A percentile compares a stretch with the other conserved stretches of the same genome.
These are phyloP conservation scores for Pulveroboletus sp. DNA, from an alignment of 768 basidiomycete species.

Conservation along the genomic window DNA sequence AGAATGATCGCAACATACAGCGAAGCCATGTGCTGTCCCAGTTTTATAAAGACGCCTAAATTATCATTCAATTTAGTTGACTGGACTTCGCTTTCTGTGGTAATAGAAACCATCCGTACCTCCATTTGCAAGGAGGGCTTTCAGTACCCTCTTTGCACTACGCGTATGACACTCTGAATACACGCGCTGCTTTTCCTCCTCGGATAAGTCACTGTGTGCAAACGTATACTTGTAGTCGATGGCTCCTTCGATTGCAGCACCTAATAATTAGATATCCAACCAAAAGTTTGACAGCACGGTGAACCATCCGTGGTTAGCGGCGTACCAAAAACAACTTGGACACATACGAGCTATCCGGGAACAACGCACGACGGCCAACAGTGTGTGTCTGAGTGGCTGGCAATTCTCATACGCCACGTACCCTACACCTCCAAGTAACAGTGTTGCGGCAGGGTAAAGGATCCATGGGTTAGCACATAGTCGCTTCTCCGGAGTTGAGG, in stretches of 20 bases:
- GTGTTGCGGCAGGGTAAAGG: slow-evolving; percentile 19
- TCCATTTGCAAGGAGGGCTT: slow-evolving; percentile 86
- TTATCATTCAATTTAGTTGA: background rate
- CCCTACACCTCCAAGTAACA: slow-evolving; percentile 30
- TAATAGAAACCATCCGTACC: slow-evolving; percentile 39
- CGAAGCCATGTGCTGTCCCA: slow-evolving; percentile 85
- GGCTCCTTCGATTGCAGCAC: slow-evolving; percentile 56
- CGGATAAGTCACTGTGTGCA: slow-evolving; percentile 44
- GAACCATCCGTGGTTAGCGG: slow-evolving; percentile 22
- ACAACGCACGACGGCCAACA: slow-evolving; percentile 73
- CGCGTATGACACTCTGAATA: slow-evolving; percentile 78
- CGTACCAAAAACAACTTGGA: slow-evolving; percentile 19
- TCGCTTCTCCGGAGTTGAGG: slow-evolving; percentile 3
- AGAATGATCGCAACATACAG: slow-evolving; percentile 35
- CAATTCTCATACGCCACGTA: slow-evolving; percentile 59
- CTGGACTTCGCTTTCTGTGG: background rate
- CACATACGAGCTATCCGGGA: slow-evolving; percentile 66
- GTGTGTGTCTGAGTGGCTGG: slow-evolving; percentile 69
- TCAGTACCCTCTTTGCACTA: slow-evolving; percentile 73
- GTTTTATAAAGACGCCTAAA: slow-evolving; percentile 76
- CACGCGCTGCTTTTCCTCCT: slow-evolving; percentile 47
- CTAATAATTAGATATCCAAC: slow-evolving; percentile 30
- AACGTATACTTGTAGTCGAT: slow-evolving; percentile 74
- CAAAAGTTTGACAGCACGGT: background rate
- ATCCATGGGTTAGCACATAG: slow-evolving; percentile 18